Percentiles rank a stretch among this genome's conserved stretches.
Conservation (phyloP, 805 yeast genomes). For the Candida vaughaniae region DNA sequence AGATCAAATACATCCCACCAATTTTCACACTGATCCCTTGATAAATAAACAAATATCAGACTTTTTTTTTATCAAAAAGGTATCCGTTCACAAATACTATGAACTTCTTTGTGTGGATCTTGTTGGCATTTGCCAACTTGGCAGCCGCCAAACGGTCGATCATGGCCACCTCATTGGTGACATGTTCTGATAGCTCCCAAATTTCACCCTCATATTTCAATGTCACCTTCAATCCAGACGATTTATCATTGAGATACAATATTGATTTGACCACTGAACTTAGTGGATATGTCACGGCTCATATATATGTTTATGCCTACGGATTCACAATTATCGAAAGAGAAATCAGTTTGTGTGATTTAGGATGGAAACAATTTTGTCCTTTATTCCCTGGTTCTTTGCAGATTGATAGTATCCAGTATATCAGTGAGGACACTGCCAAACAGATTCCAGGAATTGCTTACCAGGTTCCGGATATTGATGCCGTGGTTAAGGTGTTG, state of each 20-base stretch:
- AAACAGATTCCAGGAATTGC: conserved; percentile 79
- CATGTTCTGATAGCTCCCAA: conserved; percentile 78
- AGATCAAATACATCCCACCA: no score
- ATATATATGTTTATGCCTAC: conserved; percentile 76
- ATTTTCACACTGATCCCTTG: conserved; percentile 1
- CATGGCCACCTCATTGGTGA: conserved; percentile 73
- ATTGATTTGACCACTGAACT: conserved; percentile 70
- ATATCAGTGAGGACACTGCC: conserved; percentile 50
- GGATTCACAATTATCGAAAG: conserved; percentile 70
- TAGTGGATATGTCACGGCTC: conserved; percentile 64
- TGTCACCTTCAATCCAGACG: conserved; percentile 74
- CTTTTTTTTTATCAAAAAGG: no score
- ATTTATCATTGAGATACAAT: conserved; percentile 63
- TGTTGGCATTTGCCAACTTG: neutral
- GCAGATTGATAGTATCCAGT: conserved; percentile 69
- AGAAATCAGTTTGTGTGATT: conserved; percentile 59
- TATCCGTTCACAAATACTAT: no score
- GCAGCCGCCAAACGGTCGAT: conserved; percentile 23
- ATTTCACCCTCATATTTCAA: conserved; percentile 72
- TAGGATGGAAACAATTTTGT: conserved; percentile 84
- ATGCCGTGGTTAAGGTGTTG: conserved; percentile 66
- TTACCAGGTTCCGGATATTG: conserved; percentile 81
- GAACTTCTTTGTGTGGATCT: neutral
- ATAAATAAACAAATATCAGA: neutral
- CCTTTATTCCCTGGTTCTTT: conserved; percentile 82